These are phyloP conservation scores for Protomyces inouyei DNA, from an alignment of 1,139 yeast genomes.

Conservation along the genomic window DNA sequence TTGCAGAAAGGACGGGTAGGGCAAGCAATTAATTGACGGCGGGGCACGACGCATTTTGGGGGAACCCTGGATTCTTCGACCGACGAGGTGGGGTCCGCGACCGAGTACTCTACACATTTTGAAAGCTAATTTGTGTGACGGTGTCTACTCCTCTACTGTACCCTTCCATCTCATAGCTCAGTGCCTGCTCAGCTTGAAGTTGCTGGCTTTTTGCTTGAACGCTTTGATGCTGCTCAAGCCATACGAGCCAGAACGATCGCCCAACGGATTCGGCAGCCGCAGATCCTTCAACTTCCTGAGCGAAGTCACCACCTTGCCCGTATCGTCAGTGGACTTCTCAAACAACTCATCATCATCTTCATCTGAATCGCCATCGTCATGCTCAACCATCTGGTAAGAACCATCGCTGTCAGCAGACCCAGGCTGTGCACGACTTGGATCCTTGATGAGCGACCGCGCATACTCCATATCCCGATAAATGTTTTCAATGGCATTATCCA, in stretches of 20 bases:
- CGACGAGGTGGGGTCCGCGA: no score
- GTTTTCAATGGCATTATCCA: conserved; percentile 63
- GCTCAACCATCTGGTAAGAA: conserved; percentile 10
- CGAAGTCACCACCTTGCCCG: conserved; percentile 3
- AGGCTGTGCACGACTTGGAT: background rate
- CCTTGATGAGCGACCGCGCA: conserved; percentile 42
- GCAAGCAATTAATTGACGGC: no score
- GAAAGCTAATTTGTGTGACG: no score
- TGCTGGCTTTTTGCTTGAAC: conserved; percentile 1
- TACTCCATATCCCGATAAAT: conserved; percentile 78
- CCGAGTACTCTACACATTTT: no score
- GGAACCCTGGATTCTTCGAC: no score
- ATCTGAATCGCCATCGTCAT: conserved; percentile 1
- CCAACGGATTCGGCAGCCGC: conserved; percentile 4
- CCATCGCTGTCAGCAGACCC: conserved; percentile 2
- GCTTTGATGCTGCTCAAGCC: conserved; percentile 4
- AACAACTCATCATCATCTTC: conserved; percentile 16
- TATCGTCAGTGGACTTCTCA: conserved; percentile 8
- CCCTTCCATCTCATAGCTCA: no score
- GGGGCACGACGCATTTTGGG: no score
- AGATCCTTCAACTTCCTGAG: conserved; percentile 13
- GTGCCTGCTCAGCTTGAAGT: background rate
- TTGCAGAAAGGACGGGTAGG: no score
- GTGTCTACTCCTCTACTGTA: no score
- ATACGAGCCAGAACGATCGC: conserved; percentile 1